A percentile compares a stretch with the other conserved stretches of the same genome.
Conservation (phyloP, 2,329 filamentous ascomycete genomes). For the Macrophomina phaseolina region DNA sequence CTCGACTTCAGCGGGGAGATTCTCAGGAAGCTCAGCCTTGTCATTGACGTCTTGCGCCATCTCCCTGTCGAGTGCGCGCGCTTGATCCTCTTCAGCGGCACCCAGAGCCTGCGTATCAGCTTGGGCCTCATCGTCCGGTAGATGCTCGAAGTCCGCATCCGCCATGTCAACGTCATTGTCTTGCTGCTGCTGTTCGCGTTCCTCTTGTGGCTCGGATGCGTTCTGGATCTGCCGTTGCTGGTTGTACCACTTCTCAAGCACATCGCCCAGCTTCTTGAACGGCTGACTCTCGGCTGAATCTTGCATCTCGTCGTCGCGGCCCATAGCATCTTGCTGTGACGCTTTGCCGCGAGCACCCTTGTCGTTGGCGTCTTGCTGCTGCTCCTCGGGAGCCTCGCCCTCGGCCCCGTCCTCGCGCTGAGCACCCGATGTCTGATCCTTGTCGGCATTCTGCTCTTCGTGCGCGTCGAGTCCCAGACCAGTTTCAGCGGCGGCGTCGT, state of each 20-base stretch:
- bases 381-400: constrained; percentile 68
- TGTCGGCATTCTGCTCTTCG: constrained; percentile 58
- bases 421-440: constrained; percentile 63
- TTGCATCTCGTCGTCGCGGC: constrained; percentile 44
- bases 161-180: constrained; percentile 71
- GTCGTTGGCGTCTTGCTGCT: constrained; percentile 67
- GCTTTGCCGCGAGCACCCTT: constrained; percentile 58
- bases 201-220: constrained; percentile 51
- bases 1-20: constrained; percentile 37
- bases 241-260: constrained; percentile 89
- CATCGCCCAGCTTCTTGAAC: constrained; percentile 94
- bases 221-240: constrained; percentile 79
- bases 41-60: constrained; percentile 81
- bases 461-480: constrained; percentile 70
- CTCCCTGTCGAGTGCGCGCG: constrained; percentile 81
- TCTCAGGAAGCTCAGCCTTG: constrained; percentile 42
- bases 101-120: constrained; percentile 93
- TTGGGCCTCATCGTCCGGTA: constrained; percentile 79
- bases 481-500: constrained; percentile 65
- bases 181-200: constrained; percentile 54
- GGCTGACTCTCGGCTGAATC: constrained; percentile 64
- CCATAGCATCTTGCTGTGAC: constrained; percentile 42
- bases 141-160: constrained; percentile 88
- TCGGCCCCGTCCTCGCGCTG: constrained; percentile 71
- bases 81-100: constrained; percentile 84